Evolutionary conservation across 495 filamentous ascomycete genomes (phyloP).

Genomic region (Stereocaulon alpinum): DNA sequence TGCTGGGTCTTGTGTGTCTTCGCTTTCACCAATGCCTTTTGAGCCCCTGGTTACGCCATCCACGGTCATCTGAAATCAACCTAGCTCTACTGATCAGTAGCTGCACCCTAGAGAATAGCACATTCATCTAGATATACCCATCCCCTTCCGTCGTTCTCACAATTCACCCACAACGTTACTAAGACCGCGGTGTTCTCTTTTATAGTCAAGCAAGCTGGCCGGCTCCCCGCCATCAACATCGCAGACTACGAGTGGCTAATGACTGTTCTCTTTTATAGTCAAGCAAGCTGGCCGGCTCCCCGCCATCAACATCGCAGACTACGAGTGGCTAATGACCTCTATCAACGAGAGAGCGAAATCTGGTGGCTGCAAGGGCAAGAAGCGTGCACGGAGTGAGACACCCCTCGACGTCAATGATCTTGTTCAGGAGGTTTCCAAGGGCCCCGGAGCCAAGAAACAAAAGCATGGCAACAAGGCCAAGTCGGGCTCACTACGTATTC

Average conservation of each 20-base stretch:
- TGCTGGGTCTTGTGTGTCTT: too few relatives aligned
- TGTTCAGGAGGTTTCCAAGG: constrained; percentile 17
- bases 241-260: constrained; percentile 55
- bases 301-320: constrained; percentile 45
- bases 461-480: constrained; percentile 34
- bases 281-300: constrained; percentile 35
- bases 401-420: not conserved
- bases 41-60: too few relatives aligned
- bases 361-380: constrained; percentile 24
- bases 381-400: not conserved
- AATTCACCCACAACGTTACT: not conserved
- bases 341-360: constrained; percentile 33
- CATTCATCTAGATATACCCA: constrained; percentile 30
- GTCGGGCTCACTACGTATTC: constrained; percentile 29
- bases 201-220: constrained; percentile 39
- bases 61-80: too few relatives aligned
- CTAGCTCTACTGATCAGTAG: not conserved
- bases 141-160: not conserved
- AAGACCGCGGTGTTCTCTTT: not conserved
- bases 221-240: constrained; percentile 39
- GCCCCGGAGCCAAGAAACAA: constrained; percentile 28
- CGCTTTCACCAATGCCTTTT: too few relatives aligned
- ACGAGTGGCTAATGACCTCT: constrained; percentile 54
- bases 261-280: constrained; percentile 31
- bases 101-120: too few relatives aligned